Percentiles rank a stretch among this genome's conserved stretches.
Evolutionary conservation across 169 alveolate species (phyloP).

Genomic region (Eimeria mitis): DNA sequence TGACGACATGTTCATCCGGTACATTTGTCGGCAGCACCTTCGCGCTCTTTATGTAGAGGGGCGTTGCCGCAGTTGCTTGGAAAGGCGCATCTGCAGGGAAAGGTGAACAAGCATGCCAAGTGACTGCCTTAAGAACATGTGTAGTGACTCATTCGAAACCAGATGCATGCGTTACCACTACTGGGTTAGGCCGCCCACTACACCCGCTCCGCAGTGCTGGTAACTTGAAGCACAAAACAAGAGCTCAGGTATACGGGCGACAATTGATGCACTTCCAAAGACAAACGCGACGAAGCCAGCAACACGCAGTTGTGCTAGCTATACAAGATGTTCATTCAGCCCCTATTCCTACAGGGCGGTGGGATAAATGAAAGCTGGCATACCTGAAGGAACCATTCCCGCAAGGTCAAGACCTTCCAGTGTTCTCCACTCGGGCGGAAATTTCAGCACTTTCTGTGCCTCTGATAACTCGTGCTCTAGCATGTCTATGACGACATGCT

Average conservation of each 20-base stretch:
- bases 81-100: conserved; percentile 64
- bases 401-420: conserved; percentile 82
- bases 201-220: background rate
- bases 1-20: conserved; percentile 58
- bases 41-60: conserved; percentile 64
- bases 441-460: conserved; percentile 84
- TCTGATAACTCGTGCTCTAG: conserved; percentile 85
- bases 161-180: too few species aligned
- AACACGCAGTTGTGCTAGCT: background rate
- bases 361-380: background rate
- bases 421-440: conserved; percentile 88
- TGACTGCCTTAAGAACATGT: background rate
- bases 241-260: background rate
- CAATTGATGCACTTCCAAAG: background rate
- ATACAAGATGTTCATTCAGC: background rate
- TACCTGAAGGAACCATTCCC: conserved; percentile 74
- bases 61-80: conserved; percentile 79
- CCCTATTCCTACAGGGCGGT: background rate
- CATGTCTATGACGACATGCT: conserved; percentile 85
- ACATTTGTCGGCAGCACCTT: conserved; percentile 23
- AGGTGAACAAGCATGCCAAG: background rate
- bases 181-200: background rate
- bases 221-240: background rate
- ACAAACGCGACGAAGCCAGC: conserved; percentile 6
- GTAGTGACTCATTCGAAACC: background rate